phyloP scores from a whole-genome alignment of 176 grass and related monocot genomes.

The Ensete glaucum region DNA sequence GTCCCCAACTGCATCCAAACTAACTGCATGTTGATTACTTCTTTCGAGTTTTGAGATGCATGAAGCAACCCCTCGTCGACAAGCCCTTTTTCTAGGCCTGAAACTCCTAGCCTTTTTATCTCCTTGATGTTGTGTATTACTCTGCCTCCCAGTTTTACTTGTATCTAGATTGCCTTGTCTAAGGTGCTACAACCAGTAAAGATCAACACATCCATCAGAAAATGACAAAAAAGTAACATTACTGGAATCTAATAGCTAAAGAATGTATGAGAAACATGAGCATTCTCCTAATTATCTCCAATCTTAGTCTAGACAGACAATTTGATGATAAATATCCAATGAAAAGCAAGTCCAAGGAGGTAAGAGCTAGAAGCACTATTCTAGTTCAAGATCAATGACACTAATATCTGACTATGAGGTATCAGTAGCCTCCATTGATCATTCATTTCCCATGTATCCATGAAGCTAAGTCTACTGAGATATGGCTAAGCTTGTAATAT shows the following conservation, averaged over 20 bases:
- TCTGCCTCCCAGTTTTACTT: conserved; percentile 10
- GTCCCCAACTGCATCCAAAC: neutral
- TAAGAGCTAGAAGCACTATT: neutral
- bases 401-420: neutral
- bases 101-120: neutral
- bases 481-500: neutral
- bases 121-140: neutral
- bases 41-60: neutral
- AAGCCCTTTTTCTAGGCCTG: neutral
- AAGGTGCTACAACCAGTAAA: neutral
- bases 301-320: too few relatives aligned
- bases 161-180: conserved; percentile 8
- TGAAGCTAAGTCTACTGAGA: neutral
- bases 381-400: neutral
- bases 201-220: conserved; percentile 3
- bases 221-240: neutral
- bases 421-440: neutral
- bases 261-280: neutral
- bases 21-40: neutral
- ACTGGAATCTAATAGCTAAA: neutral
- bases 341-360: neutral
- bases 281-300: too few relatives aligned
- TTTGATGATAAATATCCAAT: too few relatives aligned
- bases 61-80: neutral
- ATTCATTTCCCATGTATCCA: neutral